Percentiles rank a stretch among this genome's conserved stretches.
Evolutionary conservation across 1,284 basidiomycete species (phyloP).

Genomic region (Trametes hirsuta): DNA sequence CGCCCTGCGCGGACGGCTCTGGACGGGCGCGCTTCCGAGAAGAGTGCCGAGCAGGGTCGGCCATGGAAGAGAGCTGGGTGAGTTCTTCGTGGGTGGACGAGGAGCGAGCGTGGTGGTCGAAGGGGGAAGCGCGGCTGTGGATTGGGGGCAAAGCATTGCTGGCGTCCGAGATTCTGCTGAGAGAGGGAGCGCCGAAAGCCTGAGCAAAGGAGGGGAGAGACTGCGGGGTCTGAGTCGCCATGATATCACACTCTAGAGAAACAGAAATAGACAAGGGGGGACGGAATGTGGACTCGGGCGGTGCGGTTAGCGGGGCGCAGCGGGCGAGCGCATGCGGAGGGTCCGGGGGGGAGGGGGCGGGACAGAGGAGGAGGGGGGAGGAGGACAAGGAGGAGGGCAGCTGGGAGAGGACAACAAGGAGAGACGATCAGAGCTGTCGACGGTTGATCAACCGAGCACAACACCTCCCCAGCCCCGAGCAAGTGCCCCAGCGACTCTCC

Average conservation of each 20-base stretch:
- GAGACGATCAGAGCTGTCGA: conserved; percentile 22
- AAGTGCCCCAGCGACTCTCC: background rate
- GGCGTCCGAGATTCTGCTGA: conserved; percentile 48
- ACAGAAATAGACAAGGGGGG: conserved; percentile 1
- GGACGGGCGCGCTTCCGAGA: conserved; percentile 35
- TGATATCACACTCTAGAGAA: conserved; percentile 17
- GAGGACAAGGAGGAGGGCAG: conserved; percentile 13
- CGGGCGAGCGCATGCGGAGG: conserved; percentile 15
- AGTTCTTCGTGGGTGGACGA: conserved; percentile 36
- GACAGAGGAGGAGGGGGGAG: conserved; percentile 14
- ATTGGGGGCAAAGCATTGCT: conserved; percentile 68
- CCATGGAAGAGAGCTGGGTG: conserved; percentile 34
- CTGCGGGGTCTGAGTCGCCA: conserved; percentile 44
- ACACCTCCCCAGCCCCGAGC: background rate
- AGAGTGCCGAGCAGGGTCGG: conserved; percentile 19
- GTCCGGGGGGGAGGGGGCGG: background rate
- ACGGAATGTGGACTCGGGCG: background rate
- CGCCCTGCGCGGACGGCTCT: conserved; percentile 25
- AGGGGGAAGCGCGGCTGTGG: conserved; percentile 43
- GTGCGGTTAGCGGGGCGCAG: conserved; percentile 6
- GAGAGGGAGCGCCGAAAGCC: conserved; percentile 61
- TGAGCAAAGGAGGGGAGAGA: conserved; percentile 78
- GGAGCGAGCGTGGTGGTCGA: conserved; percentile 38
- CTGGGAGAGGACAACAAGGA: conserved; percentile 16
- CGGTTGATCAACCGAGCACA: conserved; percentile 12